Evolutionary conservation across 805 yeast species (phyloP), one percentile per base, ranked within the genome.

Genomic region (Saturnispora zaruensis): DNA sequence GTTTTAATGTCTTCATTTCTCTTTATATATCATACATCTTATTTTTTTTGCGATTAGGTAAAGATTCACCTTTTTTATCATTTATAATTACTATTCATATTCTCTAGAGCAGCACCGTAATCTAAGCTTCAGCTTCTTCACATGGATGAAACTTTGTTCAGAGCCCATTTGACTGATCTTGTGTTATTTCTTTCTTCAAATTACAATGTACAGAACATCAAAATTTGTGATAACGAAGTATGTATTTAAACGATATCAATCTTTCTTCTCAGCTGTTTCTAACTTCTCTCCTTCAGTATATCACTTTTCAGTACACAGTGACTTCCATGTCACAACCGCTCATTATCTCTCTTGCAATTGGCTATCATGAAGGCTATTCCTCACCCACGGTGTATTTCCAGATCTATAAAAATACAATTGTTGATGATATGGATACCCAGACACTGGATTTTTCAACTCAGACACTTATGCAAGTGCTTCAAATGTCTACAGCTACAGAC

Each of bases 361-460:
- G 45, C 14, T 9, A 23, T 18, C 53, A 51, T 41, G 34, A 38
- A 6, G 44, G 45, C 9, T 51, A 51, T 36, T 24, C 34, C n/a
- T n/a, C 28, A n/a, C 51, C 48, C 3, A 46, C 50, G 4, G 26
- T 51, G 38, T 51, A 43, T 30, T 51, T 51, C 23, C 53, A 51
- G 28, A 44, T 51, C 1, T 44, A 20, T 30, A 6, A 21, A 28
- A 25, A 21, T 9, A n/a, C 23, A 8, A 23, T 36, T 14, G 34
- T 30, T 13, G 49, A 46, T 23, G 42, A 23, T 14, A 23, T 38
- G 28, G 28, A 38, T 11, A 8, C 24, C 25, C 16, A 38, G 23
- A 38, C 13, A 4, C n/a, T 38, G 14, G 28, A 23, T 18, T 38
- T 38, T 23, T 38, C 42, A 23, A 21, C 28, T 23, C 16, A 38